These are phyloP conservation scores for Raffaelea ambrosiae DNA, from an alignment of 2,329 filamentous ascomycete species.

Conservation along the genomic window DNA sequence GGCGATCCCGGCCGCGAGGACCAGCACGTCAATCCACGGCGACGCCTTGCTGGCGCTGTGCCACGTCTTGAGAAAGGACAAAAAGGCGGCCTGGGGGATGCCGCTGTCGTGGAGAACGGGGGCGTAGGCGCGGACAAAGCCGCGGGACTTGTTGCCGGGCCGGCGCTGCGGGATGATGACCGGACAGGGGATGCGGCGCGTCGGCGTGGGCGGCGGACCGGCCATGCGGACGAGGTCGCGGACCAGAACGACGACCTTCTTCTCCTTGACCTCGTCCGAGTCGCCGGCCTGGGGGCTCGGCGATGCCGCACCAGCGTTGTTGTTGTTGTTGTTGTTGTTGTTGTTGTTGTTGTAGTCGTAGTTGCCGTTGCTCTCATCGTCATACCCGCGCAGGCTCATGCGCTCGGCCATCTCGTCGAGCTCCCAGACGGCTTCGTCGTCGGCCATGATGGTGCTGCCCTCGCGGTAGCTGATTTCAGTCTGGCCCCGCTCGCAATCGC, in stretches of 20 bases:
- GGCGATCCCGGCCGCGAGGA: constrained; percentile 14
- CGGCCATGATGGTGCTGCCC: not conserved
- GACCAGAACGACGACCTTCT: constrained; percentile 9
- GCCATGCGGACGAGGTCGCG: constrained; percentile 10
- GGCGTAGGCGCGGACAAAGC: constrained; percentile 30
- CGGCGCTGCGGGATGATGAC: constrained; percentile 30
- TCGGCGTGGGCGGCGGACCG: constrained; percentile 10
- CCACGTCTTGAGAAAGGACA: constrained; percentile 26
- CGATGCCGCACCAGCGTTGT: not conserved
- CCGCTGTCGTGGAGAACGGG: constrained; percentile 23
- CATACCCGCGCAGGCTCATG: constrained; percentile 10
- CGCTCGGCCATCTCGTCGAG: constrained; percentile 16
- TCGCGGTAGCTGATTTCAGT: too few species aligned
- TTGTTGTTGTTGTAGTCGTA: not conserved
- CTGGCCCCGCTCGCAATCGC: constrained; percentile 1
- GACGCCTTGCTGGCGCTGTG: constrained; percentile 15
- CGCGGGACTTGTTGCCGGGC: constrained; percentile 23
- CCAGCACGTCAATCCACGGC: constrained; percentile 16
- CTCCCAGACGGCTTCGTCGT: constrained; percentile 17
- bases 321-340: not conserved
- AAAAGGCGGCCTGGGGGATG: constrained; percentile 24
- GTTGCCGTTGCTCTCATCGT: not conserved
- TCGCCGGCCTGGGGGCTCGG: not conserved
- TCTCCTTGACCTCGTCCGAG: constrained; percentile 10
- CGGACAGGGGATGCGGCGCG: constrained; percentile 18